Conservation (phyloP, 148 eudicot genomes). For the Vaccinium myrtillus region DNA sequence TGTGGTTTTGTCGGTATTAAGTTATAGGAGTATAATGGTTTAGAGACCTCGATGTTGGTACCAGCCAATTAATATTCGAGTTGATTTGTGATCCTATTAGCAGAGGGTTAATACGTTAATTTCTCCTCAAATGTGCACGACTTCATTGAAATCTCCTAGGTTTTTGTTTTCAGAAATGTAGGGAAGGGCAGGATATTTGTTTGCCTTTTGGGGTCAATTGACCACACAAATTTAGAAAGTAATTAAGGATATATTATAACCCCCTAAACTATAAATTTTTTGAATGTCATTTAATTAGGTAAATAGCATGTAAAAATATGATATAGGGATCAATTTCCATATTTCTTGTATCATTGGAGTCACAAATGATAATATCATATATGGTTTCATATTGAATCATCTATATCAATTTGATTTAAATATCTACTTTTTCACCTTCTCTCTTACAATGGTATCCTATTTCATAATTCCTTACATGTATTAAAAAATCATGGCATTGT, state of each 20-base stretch:
- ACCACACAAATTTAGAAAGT: background rate
- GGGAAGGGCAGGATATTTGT: background rate
- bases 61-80: background rate
- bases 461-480: background rate
- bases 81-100: background rate
- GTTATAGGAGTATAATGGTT: background rate
- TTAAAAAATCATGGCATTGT: background rate
- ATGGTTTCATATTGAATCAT: background rate
- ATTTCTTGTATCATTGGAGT: background rate
- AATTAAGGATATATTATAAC: background rate
- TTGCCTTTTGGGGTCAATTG: background rate
- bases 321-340: background rate
- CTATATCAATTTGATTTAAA: background rate
- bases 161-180: background rate
- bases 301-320: background rate
- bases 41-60: background rate
- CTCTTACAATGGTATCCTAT: background rate
- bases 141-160: background rate
- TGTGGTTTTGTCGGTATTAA: background rate
- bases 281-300: background rate
- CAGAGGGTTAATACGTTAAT: background rate
- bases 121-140: background rate
- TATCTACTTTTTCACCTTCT: background rate
- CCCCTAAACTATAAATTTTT: background rate
- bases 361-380: background rate